phyloP scores from a whole-genome alignment of 139 green algal genomes.

The Chlamydomonas applanata region DNA sequence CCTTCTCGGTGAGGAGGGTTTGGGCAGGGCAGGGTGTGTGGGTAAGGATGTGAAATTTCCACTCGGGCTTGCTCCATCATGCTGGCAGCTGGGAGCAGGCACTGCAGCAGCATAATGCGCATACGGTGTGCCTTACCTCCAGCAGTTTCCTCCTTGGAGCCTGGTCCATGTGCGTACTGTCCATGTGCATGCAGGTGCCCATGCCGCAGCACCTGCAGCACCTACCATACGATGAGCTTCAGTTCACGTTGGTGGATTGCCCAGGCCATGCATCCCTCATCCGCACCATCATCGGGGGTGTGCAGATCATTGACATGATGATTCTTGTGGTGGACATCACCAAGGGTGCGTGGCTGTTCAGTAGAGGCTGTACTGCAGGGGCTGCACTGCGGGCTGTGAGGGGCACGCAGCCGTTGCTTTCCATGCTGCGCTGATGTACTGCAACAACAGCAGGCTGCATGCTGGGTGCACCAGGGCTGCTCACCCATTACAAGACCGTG shows the following conservation, averaged over 20 bases:
- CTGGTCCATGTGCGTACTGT: too few species aligned
- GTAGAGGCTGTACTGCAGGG: too few species aligned
- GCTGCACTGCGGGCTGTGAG: too few species aligned
- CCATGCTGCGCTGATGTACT: too few species aligned
- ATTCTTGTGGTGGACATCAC: conserved; percentile 93
- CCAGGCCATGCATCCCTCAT: conserved; percentile 96
- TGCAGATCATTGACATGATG: conserved; percentile 97
- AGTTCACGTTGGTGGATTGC: conserved; percentile 98
- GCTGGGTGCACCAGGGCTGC: too few species aligned
- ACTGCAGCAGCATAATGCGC: background rate
- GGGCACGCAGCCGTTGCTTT: too few species aligned
- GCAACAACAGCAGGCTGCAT: too few species aligned
- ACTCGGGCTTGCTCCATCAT: too few species aligned
- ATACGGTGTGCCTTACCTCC: background rate
- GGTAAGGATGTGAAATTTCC: too few species aligned
- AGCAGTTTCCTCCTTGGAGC: background rate
- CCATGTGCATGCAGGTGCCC: conserved; percentile 26
- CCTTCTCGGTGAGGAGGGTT: conserved; percentile 64
- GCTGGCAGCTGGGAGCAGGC: too few species aligned
- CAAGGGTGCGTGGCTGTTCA: conserved; percentile 84
- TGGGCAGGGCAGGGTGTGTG: too few species aligned
- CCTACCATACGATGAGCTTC: conserved; percentile 45
- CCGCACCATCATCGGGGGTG: conserved; percentile 90
- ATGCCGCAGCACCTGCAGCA: conserved; percentile 39
- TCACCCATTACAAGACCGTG: too few species aligned